Evolutionary conservation across 768 basidiomycete genomes (phyloP).

Genomic region (Albatrellus ellisii): DNA sequence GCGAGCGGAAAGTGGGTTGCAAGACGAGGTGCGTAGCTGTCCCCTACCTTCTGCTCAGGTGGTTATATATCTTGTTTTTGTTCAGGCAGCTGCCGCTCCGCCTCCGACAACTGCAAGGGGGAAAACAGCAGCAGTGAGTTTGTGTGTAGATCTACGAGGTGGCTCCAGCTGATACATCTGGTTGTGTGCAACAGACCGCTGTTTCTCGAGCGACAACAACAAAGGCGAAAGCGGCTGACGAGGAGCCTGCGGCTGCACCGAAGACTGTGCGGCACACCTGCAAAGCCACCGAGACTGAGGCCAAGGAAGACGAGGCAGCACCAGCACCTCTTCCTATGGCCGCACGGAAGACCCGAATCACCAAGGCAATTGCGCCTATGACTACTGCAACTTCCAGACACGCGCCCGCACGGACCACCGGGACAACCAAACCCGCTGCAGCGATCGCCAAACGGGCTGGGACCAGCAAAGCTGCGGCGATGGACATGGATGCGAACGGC

Average conservation of each 20-base stretch:
- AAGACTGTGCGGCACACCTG: slow-evolving; percentile 17
- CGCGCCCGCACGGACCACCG: slow-evolving; percentile 2
- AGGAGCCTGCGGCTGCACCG: slow-evolving; percentile 5
- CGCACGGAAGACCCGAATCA: slow-evolving; percentile 5
- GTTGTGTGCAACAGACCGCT: neutral
- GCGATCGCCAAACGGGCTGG: slow-evolving; percentile 8
- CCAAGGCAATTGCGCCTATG: slow-evolving; percentile 4
- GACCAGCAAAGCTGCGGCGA: slow-evolving; percentile 14
- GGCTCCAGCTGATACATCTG: neutral
- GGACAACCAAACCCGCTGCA: slow-evolving; percentile 12
- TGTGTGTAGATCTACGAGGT: neutral
- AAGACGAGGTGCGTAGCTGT: slow-evolving; percentile 13
- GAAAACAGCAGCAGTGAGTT: neutral
- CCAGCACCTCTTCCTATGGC: slow-evolving; percentile 6
- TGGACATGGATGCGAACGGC: slow-evolving; percentile 11
- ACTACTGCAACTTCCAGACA: slow-evolving; percentile 9
- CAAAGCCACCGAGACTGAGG: slow-evolving; percentile 12
- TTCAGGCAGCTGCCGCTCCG: neutral
- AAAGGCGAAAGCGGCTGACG: slow-evolving; percentile 3
- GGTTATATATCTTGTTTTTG: neutral
- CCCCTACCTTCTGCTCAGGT: neutral
- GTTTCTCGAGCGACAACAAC: neutral
- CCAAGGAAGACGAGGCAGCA: slow-evolving; percentile 9
- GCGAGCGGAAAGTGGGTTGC: slow-evolving; percentile 11
- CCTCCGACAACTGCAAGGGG: neutral